Percentiles rank a stretch among this genome's conserved stretches.
These are phyloP conservation scores for Boletus rubescentipes DNA, from an alignment of 768 basidiomycete species.

Conservation along the genomic window DNA sequence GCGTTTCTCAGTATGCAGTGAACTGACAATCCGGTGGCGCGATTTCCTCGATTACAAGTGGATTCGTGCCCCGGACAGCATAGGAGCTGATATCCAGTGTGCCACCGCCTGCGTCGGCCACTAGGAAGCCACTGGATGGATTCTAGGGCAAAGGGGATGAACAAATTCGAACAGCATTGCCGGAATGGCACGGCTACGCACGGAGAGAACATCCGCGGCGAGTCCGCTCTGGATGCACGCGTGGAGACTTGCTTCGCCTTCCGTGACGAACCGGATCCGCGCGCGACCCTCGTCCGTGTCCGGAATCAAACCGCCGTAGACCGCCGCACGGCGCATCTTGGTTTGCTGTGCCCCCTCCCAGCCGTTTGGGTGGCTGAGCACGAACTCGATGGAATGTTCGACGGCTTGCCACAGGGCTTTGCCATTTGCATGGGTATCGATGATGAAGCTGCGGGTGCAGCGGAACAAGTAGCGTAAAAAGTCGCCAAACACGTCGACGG, in stretches of 20 bases:
- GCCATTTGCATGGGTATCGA: constrained; percentile 82
- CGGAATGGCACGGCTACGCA: constrained; percentile 31
- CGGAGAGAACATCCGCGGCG: constrained; percentile 74
- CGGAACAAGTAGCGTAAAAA: constrained; percentile 72
- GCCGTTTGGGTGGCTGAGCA: constrained; percentile 78
- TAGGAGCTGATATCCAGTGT: constrained; percentile 83
- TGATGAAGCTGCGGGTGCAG: constrained; percentile 74
- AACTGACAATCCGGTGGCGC: constrained; percentile 76
- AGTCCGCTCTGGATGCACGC: constrained; percentile 77
- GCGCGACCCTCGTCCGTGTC: constrained; percentile 73
- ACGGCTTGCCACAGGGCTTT: constrained; percentile 66
- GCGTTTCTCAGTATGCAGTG: neutral
- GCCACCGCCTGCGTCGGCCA: constrained; percentile 80
- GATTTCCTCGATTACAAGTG: constrained; percentile 78
- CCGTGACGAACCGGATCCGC: constrained; percentile 76
- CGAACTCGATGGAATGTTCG: constrained; percentile 68
- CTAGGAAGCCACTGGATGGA: constrained; percentile 73
- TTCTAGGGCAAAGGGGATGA: constrained; percentile 42
- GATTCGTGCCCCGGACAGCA: constrained; percentile 64
- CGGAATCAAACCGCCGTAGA: constrained; percentile 69
- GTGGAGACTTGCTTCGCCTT: constrained; percentile 82
- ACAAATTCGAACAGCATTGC: neutral
- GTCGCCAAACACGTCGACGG: constrained; percentile 78
- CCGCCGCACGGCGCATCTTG: constrained; percentile 73
- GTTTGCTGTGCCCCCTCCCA: constrained; percentile 79